Base-by-base conservation (phyloP, 257 asterid genomes). In the Solanum ossicruentum region DNA sequence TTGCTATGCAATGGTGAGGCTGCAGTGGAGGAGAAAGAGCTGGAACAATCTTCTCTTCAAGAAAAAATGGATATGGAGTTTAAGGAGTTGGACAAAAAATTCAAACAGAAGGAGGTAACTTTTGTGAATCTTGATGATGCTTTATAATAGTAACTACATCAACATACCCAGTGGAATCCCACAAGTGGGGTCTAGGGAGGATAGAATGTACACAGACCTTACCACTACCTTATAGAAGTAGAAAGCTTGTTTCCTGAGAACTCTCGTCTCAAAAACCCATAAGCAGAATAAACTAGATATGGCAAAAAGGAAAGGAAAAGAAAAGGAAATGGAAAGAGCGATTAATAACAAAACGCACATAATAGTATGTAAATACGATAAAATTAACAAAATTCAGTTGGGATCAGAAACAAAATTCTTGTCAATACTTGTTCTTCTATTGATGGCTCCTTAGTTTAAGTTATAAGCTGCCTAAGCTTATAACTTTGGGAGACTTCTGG, bases 1-100 rank as follows among this genome's bases (percentile, higher is more conserved):
- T 28, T 82, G 6, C 45, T 58, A 67, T 86, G 80, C 87, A 84
- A 90, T 95, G 99, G 86, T 80, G 94, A 88, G 81, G 91, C 83
- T 65, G 98, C 92, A 89, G 98, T 89, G 85, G 98, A 89, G 88
- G 93, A 95, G 83, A 92, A 96, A 86, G 98, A 94, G 89, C 92
- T 92, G 20, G 98, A 95, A 23, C 97, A 97, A 92, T 90, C 95
- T 89, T 94, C 99, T 86, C 94, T 94, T 85, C 99, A 97, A 90
- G 98, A 97, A 88, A 88, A 88, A 85, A 66, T 97, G 88, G 99
- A 97, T 83, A 85, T 61, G 87, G 99, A 97, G 91, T 93, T 97
- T 75, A 91, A 94, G 88, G 99, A 97, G 86, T 85, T 97, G 90
- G 98, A 97, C 91, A 87, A 93, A 88, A 93, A 84, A 85, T 98